Evolutionary conservation across 2,329 filamentous ascomycete species (phyloP).

Genomic region (Aspergillus brunneoviolaceus): DNA sequence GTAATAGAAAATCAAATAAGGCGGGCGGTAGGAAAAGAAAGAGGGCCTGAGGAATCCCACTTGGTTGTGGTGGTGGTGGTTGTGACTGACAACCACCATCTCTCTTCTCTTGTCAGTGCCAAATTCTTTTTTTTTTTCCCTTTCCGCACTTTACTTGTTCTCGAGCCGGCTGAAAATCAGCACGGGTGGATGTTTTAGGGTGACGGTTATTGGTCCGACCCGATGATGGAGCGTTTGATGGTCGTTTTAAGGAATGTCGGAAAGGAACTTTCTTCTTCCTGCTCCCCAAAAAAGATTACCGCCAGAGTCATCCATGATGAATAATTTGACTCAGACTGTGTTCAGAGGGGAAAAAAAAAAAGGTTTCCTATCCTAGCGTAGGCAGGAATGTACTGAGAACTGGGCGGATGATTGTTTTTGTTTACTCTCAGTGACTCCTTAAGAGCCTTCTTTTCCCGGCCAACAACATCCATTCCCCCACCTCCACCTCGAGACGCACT

Average conservation of each 20-base stretch:
- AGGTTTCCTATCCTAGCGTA: no score
- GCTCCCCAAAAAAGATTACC: background rate
- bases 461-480: background rate
- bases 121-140: slow-evolving; percentile 18
- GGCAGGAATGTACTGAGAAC: slow-evolving; percentile 10
- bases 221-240: slow-evolving; percentile 2
- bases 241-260: slow-evolving; percentile 7
- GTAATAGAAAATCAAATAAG: slow-evolving; percentile 13
- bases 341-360: no score
- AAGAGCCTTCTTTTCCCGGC: background rate
- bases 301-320: background rate
- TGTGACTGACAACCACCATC: slow-evolving; percentile 1
- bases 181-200: slow-evolving; percentile 21
- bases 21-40: no score
- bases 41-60: slow-evolving; percentile 5
- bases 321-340: no score
- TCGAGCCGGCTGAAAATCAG: slow-evolving; percentile 17
- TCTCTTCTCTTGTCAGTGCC: slow-evolving; percentile 13
- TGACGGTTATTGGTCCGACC: slow-evolving; percentile 27
- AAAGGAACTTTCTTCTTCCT: slow-evolving; percentile 1
- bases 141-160: slow-evolving; percentile 6
- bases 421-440: background rate
- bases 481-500: background rate
- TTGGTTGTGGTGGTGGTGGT: slow-evolving; percentile 1
- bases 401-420: background rate